Percentiles rank a stretch among this genome's conserved stretches.
Evolutionary conservation across 192 early-diverging fungal genomes (phyloP).

Genomic region (Entomortierella chlamydospora): DNA sequence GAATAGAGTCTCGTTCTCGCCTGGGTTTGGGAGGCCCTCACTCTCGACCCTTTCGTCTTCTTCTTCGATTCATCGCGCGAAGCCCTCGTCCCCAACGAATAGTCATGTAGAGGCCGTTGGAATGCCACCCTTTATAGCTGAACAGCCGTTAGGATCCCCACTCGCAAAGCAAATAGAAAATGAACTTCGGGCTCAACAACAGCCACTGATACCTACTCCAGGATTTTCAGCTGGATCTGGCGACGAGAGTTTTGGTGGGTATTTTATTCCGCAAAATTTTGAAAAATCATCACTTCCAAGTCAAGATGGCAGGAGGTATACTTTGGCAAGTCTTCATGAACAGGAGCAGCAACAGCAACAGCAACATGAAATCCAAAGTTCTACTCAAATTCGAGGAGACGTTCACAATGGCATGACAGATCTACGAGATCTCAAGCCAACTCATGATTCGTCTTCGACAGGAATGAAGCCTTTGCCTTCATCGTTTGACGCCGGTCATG

Average conservation of each 20-base stretch:
- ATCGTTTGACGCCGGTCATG: neutral
- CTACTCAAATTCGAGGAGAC: no score
- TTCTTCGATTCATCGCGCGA: slow-evolving; percentile 16
- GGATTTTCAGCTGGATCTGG: neutral
- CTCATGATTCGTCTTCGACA: neutral
- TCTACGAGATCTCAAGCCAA: slow-evolving; percentile 3
- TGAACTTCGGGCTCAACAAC: slow-evolving; percentile 14
- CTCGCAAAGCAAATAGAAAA: slow-evolving; percentile 40
- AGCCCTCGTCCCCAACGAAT: slow-evolving; percentile 5
- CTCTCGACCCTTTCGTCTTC: slow-evolving; percentile 29
- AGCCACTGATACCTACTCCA: neutral
- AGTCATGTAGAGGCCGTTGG: neutral
- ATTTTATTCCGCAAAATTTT: neutral
- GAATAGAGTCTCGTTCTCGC: slow-evolving; percentile 45
- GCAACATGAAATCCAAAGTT: neutral
- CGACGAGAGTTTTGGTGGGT: neutral
- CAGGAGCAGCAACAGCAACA: slow-evolving; percentile 11
- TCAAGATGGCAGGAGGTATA: slow-evolving; percentile 6
- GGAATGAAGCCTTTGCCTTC: slow-evolving; percentile 1
- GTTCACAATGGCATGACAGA: neutral
- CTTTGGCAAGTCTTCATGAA: slow-evolving; percentile 6
- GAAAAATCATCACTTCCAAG: neutral
- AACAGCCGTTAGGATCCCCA: slow-evolving; percentile 40
- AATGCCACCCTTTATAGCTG: slow-evolving; percentile 27
- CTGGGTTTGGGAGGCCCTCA: slow-evolving; percentile 10